Percentiles rank a stretch among this genome's conserved stretches.
phyloP scores from a whole-genome alignment of 2,329 filamentous ascomycete genomes.

The Botryotinia globosa region DNA sequence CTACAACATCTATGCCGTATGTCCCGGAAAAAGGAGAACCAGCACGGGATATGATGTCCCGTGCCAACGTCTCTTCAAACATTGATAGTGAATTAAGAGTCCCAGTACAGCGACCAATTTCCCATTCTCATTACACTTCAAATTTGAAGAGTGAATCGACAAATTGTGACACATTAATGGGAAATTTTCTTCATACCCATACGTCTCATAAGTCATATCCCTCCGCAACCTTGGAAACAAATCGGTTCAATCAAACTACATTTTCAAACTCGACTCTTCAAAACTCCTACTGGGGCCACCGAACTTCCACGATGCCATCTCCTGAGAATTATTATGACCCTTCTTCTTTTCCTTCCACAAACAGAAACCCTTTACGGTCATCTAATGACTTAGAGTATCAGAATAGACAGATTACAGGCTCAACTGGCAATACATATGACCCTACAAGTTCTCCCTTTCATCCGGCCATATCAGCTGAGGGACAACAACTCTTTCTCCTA shows the following conservation, averaged over 20 bases:
- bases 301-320: neutral
- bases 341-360: neutral
- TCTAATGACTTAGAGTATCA: neutral
- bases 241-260: neutral
- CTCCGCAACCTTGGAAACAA: neutral
- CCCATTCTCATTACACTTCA: neutral
- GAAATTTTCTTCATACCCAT: neutral
- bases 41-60: neutral
- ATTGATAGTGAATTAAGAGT: neutral
- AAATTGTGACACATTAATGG: neutral
- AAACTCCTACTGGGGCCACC: neutral
- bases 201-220: neutral
- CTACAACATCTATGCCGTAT: neutral
- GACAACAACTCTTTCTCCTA: neutral
- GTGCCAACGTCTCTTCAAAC: neutral
- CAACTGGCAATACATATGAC: neutral
- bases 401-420: neutral
- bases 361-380: too few species aligned
- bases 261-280: neutral
- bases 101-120: neutral
- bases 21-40: neutral
- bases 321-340: neutral
- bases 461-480: neutral
- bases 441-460: neutral
- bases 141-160: neutral